These are phyloP conservation scores for Meredithiella fracta DNA, from an alignment of 2,329 filamentous ascomycete species.

Conservation along the genomic window DNA sequence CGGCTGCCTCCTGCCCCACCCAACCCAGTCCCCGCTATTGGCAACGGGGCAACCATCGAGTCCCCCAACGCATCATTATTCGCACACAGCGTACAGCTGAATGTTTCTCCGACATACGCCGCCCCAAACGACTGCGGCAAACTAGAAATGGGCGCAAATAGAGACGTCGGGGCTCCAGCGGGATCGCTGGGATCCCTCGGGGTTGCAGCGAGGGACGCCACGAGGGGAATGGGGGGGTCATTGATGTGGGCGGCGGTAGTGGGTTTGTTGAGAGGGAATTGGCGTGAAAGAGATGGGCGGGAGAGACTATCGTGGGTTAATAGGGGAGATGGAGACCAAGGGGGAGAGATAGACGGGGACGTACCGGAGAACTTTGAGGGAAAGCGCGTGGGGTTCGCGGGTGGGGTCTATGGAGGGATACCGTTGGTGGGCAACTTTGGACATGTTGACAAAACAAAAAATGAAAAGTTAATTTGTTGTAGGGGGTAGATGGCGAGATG, in stretches of 20 bases:
- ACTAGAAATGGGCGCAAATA: conserved; percentile 12
- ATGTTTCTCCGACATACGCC: conserved; percentile 88
- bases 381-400: conserved; percentile 66
- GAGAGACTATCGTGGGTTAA: conserved; percentile 45
- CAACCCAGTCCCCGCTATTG: conserved; percentile 3
- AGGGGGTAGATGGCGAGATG: not conserved
- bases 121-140: conserved; percentile 55
- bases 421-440: conserved; percentile 39
- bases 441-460: not conserved
- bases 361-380: conserved; percentile 58
- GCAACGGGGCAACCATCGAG: conserved; percentile 15
- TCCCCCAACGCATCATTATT: conserved; percentile 53
- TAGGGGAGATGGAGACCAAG: not conserved
- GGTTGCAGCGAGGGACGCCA: conserved; percentile 8
- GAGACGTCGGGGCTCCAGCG: conserved; percentile 1
- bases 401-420: conserved; percentile 39
- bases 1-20: conserved; percentile 12
- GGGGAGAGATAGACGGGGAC: conserved; percentile 11
- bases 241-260: conserved; percentile 27
- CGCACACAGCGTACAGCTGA: conserved; percentile 87
- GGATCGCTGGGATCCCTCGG: not conserved
- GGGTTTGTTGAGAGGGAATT: conserved; percentile 33
- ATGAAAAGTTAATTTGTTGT: not conserved
- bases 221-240: conserved; percentile 4
- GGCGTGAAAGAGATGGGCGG: conserved; percentile 57